phyloP scores from a whole-genome alignment of 75 land plant species.

The Cryptomeria japonica region DNA sequence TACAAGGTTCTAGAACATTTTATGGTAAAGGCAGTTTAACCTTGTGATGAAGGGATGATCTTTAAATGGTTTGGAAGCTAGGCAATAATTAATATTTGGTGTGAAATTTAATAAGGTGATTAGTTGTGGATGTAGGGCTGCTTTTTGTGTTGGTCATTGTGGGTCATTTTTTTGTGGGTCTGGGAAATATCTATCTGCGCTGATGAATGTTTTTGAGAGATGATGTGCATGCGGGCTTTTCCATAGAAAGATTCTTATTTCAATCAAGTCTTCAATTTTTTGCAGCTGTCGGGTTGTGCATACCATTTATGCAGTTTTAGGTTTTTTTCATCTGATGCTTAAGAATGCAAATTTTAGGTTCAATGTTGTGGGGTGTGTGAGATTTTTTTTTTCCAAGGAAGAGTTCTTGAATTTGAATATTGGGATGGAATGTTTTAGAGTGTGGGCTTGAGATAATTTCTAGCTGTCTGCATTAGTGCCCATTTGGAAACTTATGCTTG shows the following conservation, averaged over 20 bases:
- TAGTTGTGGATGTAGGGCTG: not conserved
- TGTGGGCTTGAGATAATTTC: not conserved
- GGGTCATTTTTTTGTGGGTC: not conserved
- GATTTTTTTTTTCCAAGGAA: not conserved
- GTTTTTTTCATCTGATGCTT: not conserved
- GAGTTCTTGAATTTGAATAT: not conserved
- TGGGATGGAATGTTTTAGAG: not conserved
- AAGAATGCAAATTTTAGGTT: not conserved
- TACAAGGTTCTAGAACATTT: not conserved
- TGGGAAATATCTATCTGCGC: not conserved
- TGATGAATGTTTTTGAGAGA: not conserved
- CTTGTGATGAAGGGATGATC: not conserved
- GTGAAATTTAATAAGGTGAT: not conserved
- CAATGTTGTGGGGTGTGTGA: not conserved
- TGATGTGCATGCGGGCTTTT: not conserved
- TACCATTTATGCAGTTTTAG: not conserved
- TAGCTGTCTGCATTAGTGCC: not conserved
- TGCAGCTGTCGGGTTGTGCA: not conserved
- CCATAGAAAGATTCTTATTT: not conserved
- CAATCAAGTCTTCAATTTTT: not conserved
- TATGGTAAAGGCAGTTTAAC: not conserved
- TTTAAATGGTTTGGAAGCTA: not conserved
- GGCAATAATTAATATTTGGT: not conserved
- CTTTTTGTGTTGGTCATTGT: not conserved
- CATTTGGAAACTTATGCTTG: not conserved